Percentiles rank a stretch among this genome's conserved stretches.
Evolutionary conservation across 805 yeast genomes (phyloP).

Genomic region (Cyberlindnera galapagoensis): DNA sequence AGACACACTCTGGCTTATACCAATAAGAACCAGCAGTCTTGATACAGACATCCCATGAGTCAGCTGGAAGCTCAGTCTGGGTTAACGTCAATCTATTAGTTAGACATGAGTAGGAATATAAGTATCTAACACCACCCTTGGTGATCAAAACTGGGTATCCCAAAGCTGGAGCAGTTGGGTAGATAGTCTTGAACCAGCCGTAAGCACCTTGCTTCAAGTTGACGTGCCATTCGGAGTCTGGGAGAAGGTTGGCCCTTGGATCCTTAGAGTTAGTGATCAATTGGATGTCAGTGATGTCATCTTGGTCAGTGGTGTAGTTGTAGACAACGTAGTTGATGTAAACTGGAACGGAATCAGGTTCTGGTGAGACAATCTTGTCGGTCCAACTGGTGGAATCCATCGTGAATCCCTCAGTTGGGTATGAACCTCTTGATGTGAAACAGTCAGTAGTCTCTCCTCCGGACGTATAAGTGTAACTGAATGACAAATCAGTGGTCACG

Average conservation of each 20-base stretch:
- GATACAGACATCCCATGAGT: conserved; percentile 6
- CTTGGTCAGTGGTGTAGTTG: conserved; percentile 16
- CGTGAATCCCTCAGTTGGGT: conserved; percentile 3
- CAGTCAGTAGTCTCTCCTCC: conserved; percentile 10
- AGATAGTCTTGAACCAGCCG: conserved; percentile 1
- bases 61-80: conserved; percentile 1
- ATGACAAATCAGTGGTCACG: conserved; percentile 11
- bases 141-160: conserved; percentile 5
- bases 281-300: conserved; percentile 14
- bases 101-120: conserved; percentile 8
- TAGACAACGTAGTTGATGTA: conserved; percentile 9
- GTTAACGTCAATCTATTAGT: background rate
- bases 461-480: conserved; percentile 1
- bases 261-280: conserved; percentile 6
- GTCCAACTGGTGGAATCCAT: conserved; percentile 7
- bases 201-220: conserved; percentile 16
- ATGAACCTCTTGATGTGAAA: conserved; percentile 4
- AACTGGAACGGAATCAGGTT: background rate
- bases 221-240: conserved; percentile 10
- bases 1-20: conserved; percentile 3
- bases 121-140: conserved; percentile 5
- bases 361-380: conserved; percentile 2
- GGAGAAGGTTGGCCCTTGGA: background rate
- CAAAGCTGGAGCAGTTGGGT: conserved; percentile 1
- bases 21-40: conserved; percentile 1